Evolutionary conservation across 2,329 filamentous ascomycete species (phyloP).

Genomic region (Arthrobotrys iridis): DNA sequence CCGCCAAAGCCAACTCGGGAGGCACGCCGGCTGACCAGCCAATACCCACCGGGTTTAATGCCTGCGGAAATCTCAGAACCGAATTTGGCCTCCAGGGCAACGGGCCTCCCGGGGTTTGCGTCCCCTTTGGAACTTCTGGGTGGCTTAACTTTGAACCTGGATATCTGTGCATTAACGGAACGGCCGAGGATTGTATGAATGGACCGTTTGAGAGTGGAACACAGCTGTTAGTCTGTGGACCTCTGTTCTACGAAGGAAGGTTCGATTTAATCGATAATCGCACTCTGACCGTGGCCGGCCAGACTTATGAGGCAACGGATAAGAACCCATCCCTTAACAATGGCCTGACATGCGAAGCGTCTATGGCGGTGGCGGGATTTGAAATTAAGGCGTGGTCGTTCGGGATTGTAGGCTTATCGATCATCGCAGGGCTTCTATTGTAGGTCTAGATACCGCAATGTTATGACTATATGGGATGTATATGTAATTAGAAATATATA

Average conservation of each 20-base stretch:
- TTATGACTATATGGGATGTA: too few relatives aligned
- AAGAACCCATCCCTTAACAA: neutral
- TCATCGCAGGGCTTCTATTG: neutral
- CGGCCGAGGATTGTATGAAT: slow-evolving; percentile 11
- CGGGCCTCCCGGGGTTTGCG: neutral
- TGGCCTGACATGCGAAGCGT: neutral
- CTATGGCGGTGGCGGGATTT: neutral
- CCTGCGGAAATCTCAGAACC: slow-evolving; percentile 1
- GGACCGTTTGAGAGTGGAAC: slow-evolving; percentile 30
- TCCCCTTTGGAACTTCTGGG: neutral
- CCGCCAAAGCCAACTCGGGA: neutral
- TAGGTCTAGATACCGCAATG: neutral
- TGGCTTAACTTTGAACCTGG: neutral
- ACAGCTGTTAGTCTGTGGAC: slow-evolving; percentile 1
- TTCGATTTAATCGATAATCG: neutral
- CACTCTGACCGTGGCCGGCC: neutral
- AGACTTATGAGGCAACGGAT: neutral
- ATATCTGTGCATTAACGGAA: slow-evolving; percentile 6
- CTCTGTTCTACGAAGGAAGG: neutral
- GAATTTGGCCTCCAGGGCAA: neutral
- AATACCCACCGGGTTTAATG: neutral
- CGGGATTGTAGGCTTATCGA: neutral
- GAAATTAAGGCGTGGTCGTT: slow-evolving; percentile 7
- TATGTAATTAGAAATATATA: too few relatives aligned
- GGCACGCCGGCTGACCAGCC: neutral